These are phyloP conservation scores for Ploettnerulaceae sp. DNA, from an alignment of 2,329 filamentous ascomycete species.

Conservation along the genomic window DNA sequence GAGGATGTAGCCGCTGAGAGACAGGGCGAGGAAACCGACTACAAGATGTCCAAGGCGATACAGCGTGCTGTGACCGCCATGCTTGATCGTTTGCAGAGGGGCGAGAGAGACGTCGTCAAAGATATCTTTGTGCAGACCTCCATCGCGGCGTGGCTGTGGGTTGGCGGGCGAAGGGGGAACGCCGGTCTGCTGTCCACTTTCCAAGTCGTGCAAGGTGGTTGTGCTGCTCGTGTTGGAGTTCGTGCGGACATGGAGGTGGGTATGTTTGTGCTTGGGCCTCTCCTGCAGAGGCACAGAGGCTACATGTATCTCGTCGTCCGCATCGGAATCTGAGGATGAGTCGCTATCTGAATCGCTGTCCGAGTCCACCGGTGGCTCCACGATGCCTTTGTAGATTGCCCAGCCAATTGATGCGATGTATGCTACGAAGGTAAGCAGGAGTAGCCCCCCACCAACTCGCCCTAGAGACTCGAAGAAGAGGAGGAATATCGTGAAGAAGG, in stretches of 20 bases:
- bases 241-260: neutral
- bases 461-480: slow-evolving; percentile 34
- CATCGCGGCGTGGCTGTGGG: neutral
- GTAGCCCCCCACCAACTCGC: slow-evolving; percentile 35
- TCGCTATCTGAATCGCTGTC: slow-evolving; percentile 40
- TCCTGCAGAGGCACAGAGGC: slow-evolving; percentile 9
- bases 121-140: slow-evolving; percentile 3
- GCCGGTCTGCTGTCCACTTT: slow-evolving; percentile 7
- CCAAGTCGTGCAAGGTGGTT: slow-evolving; percentile 13
- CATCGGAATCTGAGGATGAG: slow-evolving; percentile 24
- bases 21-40: slow-evolving; percentile 41
- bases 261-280: neutral
- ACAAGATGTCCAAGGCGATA: slow-evolving; percentile 41
- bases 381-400: slow-evolving; percentile 41
- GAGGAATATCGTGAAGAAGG: slow-evolving; percentile 35
- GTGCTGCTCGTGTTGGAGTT: slow-evolving; percentile 12
- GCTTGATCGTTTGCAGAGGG: slow-evolving; percentile 1
- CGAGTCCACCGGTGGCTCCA: slow-evolving; percentile 39
- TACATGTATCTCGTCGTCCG: slow-evolving; percentile 8
- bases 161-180: neutral
- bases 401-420: slow-evolving; percentile 43
- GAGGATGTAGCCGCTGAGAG: slow-evolving; percentile 45
- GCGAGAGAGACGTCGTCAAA: slow-evolving; percentile 16
- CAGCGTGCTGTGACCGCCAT: slow-evolving; percentile 24
- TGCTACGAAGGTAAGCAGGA: slow-evolving; percentile 40